Percentiles rank a stretch among this genome's conserved stretches.
phyloP scores from a whole-genome alignment of 2,329 filamentous ascomycete genomes.

The Coniochaeta ligniaria region DNA sequence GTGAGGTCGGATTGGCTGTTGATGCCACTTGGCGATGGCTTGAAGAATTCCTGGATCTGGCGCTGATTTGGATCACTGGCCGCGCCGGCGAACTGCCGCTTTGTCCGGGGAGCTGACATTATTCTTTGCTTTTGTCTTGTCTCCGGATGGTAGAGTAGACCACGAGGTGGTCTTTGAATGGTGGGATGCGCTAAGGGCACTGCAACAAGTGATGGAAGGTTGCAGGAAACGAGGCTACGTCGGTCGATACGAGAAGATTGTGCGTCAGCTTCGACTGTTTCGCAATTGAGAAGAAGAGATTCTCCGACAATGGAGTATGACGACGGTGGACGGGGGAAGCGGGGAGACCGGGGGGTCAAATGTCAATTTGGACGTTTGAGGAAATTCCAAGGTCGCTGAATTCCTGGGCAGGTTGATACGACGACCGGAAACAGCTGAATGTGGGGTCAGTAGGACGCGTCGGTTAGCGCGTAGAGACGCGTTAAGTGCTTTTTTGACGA shows the following conservation, averaged over 20 bases:
- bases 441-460: not conserved
- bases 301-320: not conserved
- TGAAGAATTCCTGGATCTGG: slow-evolving; percentile 60
- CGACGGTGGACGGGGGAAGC: not conserved
- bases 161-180: not conserved
- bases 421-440: slow-evolving; percentile 1
- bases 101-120: slow-evolving; percentile 49
- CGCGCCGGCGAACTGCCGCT: slow-evolving; percentile 55
- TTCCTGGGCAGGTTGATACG: not conserved
- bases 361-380: not conserved
- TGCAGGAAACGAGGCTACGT: not conserved
- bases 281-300: not conserved
- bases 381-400: not conserved
- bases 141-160: not conserved
- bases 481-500: slow-evolving; percentile 7
- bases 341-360: not conserved
- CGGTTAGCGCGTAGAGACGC: not conserved
- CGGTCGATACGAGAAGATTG: not conserved
- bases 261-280: not conserved
- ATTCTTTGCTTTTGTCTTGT: not conserved
- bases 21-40: slow-evolving; percentile 12
- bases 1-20: slow-evolving; percentile 21
- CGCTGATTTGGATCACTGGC: slow-evolving; percentile 51
- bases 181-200: too few species aligned
- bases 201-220: too few species aligned